A percentile compares a stretch with the other conserved stretches of the same genome.
Evolutionary conservation across 2,329 filamentous ascomycete genomes (phyloP).

Genomic region (Microsporum audouinii): DNA sequence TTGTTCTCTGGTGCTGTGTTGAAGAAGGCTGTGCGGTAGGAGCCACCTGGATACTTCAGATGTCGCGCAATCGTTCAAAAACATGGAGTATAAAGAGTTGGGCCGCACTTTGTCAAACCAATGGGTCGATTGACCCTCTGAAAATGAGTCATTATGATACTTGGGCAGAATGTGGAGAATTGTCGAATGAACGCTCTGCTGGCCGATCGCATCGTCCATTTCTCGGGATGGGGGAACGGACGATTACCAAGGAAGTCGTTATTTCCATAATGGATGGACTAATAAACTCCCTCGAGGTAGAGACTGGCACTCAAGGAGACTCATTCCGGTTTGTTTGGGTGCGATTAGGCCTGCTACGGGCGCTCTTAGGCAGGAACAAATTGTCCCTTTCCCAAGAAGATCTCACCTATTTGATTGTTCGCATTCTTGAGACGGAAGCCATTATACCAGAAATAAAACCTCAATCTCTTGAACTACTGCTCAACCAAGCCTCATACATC

Average conservation of each 20-base stretch:
- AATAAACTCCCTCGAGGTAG: slow-evolving; percentile 35
- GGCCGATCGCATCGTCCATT: slow-evolving; percentile 21
- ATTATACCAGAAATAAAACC: slow-evolving; percentile 37
- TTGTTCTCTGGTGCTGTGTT: slow-evolving; percentile 41
- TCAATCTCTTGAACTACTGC: slow-evolving; percentile 31
- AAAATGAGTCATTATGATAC: slow-evolving; percentile 27
- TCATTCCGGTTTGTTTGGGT: slow-evolving; percentile 24
- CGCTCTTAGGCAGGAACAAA: slow-evolving; percentile 17
- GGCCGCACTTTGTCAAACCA: slow-evolving; percentile 22
- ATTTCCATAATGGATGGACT: slow-evolving; percentile 44
- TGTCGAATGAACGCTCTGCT: slow-evolving; percentile 9
- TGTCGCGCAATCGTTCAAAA: slow-evolving; percentile 21
- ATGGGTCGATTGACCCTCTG: slow-evolving; percentile 23
- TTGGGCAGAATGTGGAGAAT: slow-evolving; percentile 25
- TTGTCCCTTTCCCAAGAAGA: slow-evolving; percentile 22
- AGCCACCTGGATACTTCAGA: slow-evolving; percentile 30
- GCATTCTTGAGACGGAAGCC: slow-evolving; percentile 41
- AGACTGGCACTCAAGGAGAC: slow-evolving; percentile 26
- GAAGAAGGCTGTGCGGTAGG: slow-evolving; percentile 35
- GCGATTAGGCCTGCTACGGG: slow-evolving; percentile 30
- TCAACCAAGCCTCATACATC: slow-evolving; percentile 17
- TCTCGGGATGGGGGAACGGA: slow-evolving; percentile 34
- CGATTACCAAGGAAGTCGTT: slow-evolving; percentile 49
- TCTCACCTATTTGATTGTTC: slow-evolving; percentile 34
- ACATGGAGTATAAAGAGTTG: slow-evolving; percentile 36